A percentile compares a stretch with the other conserved stretches of the same genome.
These are phyloP conservation scores for Marasmius fiardii DNA, from an alignment of 1,284 basidiomycete species.

Conservation along the genomic window DNA sequence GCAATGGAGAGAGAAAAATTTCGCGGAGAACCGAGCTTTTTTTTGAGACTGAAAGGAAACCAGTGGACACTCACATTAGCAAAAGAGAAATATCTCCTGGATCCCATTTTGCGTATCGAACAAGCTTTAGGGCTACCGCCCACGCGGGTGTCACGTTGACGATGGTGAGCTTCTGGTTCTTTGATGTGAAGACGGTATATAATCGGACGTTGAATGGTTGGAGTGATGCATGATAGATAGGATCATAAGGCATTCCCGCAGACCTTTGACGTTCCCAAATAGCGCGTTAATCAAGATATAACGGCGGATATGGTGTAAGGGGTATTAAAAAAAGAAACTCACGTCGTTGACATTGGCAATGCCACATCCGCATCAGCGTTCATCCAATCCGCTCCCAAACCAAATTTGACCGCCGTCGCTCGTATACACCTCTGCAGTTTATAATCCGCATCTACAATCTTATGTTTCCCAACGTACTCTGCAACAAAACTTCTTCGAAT, in stretches of 20 bases:
- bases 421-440: conserved; percentile 53
- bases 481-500: conserved; percentile 53
- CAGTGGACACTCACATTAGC: conserved; percentile 30
- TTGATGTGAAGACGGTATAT: conserved; percentile 55
- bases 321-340: conserved; percentile 25
- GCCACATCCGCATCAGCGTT: conserved; percentile 66
- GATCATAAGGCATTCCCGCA: conserved; percentile 44
- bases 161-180: conserved; percentile 43
- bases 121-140: conserved; percentile 68
- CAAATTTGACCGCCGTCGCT: conserved; percentile 46
- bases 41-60: background rate
- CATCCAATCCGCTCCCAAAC: conserved; percentile 68
- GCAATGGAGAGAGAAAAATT: conserved; percentile 8
- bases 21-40: background rate
- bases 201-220: conserved; percentile 44
- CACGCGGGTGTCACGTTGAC: conserved; percentile 64
- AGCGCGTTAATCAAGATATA: conserved; percentile 16
- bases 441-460: conserved; percentile 45
- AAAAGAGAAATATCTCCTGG: conserved; percentile 49
- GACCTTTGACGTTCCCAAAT: conserved; percentile 19
- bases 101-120: conserved; percentile 56
- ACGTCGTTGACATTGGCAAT: conserved; percentile 60
- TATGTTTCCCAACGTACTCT: conserved; percentile 43
- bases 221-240: conserved; percentile 52
- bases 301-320: conserved; percentile 1